Evolutionary conservation across 1,139 yeast species (phyloP), one percentile per base, ranked within the genome.

Genomic region (Starmera stellimalicola): DNA sequence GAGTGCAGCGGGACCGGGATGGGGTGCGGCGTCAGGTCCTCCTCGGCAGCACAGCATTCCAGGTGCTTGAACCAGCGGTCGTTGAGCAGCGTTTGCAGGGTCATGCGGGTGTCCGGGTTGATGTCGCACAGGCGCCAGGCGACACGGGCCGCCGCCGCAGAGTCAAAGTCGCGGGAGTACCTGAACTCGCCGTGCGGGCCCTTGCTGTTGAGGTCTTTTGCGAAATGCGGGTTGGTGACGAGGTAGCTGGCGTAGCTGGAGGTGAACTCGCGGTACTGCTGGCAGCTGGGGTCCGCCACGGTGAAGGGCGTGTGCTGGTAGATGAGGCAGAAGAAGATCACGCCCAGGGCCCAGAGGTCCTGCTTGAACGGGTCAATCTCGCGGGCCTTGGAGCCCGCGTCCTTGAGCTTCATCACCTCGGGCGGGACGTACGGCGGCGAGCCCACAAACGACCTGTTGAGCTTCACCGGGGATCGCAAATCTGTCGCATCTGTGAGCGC

Each of bases 341-440:
- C 68, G 16, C 93, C 93, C 26, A 81, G 56, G 1, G 83, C 77
- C 83, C 87, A 81, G 49, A 64, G 57, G 56, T 81, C 93, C 70
- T 79, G 73, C 41, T 68, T 67, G 48, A 75, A 74, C 3, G 85
- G 81, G 47, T 78, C 74, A 51, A 77, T 80, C 19, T 43, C 40
- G 7, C 34, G 33, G 18, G 31, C 33, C 7, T 42, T 51, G 34
- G 51, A 50, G 38, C 53, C 57, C n/a, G 55, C 47, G 31, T 54
- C 55, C 33, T 62, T 66, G 39, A 72, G 63, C 26, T 60, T 52
- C 72, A 77, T 70, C 16, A 78, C 84, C 52, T 81, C 91, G 1
- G 93, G 93, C 5, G 91, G 77, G 10, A 80, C 72, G 51, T 79
- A 81, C 4, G 91, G 91, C 4, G 91, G 85, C 2, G 88, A 78